A percentile compares a stretch with the other conserved stretches of the same genome.
These are phyloP conservation scores for Phylloporus sp. DNA, from an alignment of 768 basidiomycete species.

Conservation along the genomic window DNA sequence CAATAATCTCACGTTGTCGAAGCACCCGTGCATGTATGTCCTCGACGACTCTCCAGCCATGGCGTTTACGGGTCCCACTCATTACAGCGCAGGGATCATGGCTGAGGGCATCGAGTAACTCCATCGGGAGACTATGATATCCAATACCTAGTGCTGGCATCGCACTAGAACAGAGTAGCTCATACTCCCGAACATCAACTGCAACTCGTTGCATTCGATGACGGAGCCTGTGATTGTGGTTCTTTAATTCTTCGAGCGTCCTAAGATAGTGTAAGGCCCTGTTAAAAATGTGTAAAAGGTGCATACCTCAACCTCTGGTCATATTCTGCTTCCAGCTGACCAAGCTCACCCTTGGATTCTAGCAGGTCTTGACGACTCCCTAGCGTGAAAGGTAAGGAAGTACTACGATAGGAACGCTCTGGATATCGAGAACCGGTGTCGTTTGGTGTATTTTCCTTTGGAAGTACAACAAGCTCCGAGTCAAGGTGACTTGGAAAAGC, in stretches of 20 bases:
- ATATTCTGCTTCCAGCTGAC: conserved; percentile 49
- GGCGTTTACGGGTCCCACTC: conserved; percentile 54
- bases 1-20: conserved; percentile 56
- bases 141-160: conserved; percentile 45
- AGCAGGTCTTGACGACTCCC: conserved; percentile 28
- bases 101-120: conserved; percentile 68
- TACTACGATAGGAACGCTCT: conserved; percentile 25
- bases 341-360: conserved; percentile 37
- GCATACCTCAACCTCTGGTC: conserved; percentile 35
- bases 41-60: conserved; percentile 72
- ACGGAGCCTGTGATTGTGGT: conserved; percentile 65
- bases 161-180: conserved; percentile 52
- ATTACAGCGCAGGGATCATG: conserved; percentile 79
- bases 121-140: conserved; percentile 52
- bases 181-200: conserved; percentile 60
- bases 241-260: conserved; percentile 52
- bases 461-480: conserved; percentile 3
- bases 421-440: background rate
- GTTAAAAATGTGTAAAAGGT: background rate
- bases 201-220: conserved; percentile 67
- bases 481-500: background rate
- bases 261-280: conserved; percentile 32
- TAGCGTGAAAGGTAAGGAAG: conserved; percentile 34
- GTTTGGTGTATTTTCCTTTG: background rate
- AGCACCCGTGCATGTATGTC: conserved; percentile 63